Base-by-base conservation (phyloP, 2,329 filamentous ascomycete genomes). In the Cytospora schulzeri region DNA sequence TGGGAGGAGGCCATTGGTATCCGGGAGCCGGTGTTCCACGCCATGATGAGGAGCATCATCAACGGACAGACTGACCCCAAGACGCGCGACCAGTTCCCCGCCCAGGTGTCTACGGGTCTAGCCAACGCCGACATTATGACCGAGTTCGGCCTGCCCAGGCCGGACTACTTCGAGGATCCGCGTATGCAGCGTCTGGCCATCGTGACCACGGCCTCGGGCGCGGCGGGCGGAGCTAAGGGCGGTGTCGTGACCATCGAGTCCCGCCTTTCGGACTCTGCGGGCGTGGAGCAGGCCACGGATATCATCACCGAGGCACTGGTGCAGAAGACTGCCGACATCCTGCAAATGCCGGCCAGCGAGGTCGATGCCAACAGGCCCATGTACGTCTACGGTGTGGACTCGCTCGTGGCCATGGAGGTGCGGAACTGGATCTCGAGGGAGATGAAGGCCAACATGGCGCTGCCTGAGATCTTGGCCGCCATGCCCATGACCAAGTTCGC, bases 331-430 rank as follows among this genome's bases (percentile, higher is more conserved):
- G 64, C 64, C 22, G 60, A 66, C 24, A 63, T 63, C 50, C 56
- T 66, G 29, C 64, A 63, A 55, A 63, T 62, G 59, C 56, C 60
- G 8, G 48, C 64, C 17, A 26, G 24, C 7, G 64, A 66, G 38
- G 64, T 66, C 41, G 64, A 66, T 56, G 48, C 56, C 26, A 59
- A 54, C 24, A 31, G 53, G 38, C 60, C 64, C 22, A 52, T 66
- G 64, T 63, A 66, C 45, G 56, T 52, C 5, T 66, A 63, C n/a
- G 64, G 64, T 11, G 57, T 66, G 17, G 64, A 66, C 55, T 66
- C 64, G 11, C 50, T 66, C n/a, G 53, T 59, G 19, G 64, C 64
- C 9, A 60, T 66, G 33, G 64, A 66, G 60, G 56, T 66, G 29
- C 55, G 64, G 28, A 63, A 63, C 60, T 66, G 64, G 64, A 63